phyloP scores from a whole-genome alignment of 2,329 filamentous ascomycete species.

The Verticillium longisporum region DNA sequence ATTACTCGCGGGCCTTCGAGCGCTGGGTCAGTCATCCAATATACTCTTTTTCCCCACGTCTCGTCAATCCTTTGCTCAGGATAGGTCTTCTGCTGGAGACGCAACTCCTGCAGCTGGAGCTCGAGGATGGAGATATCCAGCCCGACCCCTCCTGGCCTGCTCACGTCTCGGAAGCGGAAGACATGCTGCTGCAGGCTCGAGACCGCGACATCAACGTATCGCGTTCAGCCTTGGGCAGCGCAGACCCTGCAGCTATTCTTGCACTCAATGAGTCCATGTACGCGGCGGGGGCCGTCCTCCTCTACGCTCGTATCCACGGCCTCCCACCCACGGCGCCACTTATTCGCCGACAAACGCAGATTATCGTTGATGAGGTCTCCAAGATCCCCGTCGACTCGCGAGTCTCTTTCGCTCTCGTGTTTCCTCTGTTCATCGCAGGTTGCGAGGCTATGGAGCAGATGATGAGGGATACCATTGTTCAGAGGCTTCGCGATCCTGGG shows the following conservation, averaged over 20 bases:
- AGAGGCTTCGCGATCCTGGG: constrained; percentile 3
- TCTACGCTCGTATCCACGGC: constrained; percentile 8
- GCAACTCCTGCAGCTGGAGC: constrained; percentile 3
- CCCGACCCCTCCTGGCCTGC: constrained; percentile 2
- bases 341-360: constrained; percentile 7
- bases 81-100: constrained; percentile 7
- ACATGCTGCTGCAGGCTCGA: constrained; percentile 7
- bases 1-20: constrained; percentile 9
- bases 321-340: constrained; percentile 9
- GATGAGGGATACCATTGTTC: constrained; percentile 5
- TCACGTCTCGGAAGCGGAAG: constrained; percentile 5
- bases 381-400: constrained; percentile 8
- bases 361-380: constrained; percentile 3
- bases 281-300: constrained; percentile 6
- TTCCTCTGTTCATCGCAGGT: constrained; percentile 10
- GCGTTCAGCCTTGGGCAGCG: constrained; percentile 1
- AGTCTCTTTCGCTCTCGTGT: constrained; percentile 8
- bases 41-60: constrained; percentile 9
- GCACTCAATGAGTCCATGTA: constrained; percentile 12
- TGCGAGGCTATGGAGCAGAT: constrained; percentile 10
- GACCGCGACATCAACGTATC: constrained; percentile 5
- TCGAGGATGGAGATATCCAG: background rate
- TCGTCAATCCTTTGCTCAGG: constrained; percentile 10
- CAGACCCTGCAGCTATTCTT: constrained; percentile 6
- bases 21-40: constrained; percentile 11